A percentile compares a stretch with the other conserved stretches of the same genome.
Evolutionary conservation across 805 yeast genomes (phyloP).

Genomic region (Yarrowia porcina): DNA sequence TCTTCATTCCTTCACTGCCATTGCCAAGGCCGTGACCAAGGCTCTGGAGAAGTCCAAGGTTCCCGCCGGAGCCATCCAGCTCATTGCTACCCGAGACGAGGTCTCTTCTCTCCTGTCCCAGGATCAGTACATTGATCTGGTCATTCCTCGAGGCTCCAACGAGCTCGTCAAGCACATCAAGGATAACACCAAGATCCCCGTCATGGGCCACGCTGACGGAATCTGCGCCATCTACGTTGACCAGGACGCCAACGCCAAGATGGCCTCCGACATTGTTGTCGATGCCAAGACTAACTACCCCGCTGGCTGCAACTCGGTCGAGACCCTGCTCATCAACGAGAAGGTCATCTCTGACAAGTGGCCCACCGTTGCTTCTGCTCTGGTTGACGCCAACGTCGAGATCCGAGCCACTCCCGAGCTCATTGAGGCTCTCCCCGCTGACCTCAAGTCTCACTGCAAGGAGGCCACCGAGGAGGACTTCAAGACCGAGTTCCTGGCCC

Average conservation of each 20-base stretch:
- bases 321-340: slow-evolving; percentile 66
- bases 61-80: slow-evolving; percentile 78
- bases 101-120: slow-evolving; percentile 80
- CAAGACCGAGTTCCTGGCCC: slow-evolving; percentile 74
- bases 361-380: slow-evolving; percentile 37
- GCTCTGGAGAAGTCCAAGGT: slow-evolving; percentile 65
- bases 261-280: slow-evolving; percentile 70
- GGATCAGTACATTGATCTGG: slow-evolving; percentile 88
- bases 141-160: slow-evolving; percentile 97
- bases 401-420: slow-evolving; percentile 53
- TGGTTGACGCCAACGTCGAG: slow-evolving; percentile 66
- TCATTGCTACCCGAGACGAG: slow-evolving; percentile 84
- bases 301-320: slow-evolving; percentile 98
- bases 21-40: slow-evolving; percentile 65
- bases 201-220: slow-evolving; percentile 98
- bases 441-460: slow-evolving; percentile 29
- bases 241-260: slow-evolving; percentile 66
- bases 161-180: slow-evolving; percentile 85
- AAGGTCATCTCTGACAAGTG: slow-evolving; percentile 40
- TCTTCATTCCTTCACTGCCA: slow-evolving; percentile 72
- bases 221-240: slow-evolving; percentile 87
- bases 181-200: slow-evolving; percentile 88
- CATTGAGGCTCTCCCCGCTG: slow-evolving; percentile 29
- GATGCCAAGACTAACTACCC: slow-evolving; percentile 96
- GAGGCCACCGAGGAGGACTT: slow-evolving; percentile 67